Evolutionary conservation across 306 rosid species (phyloP), one percentile per base, ranked within the genome.

Genomic region (Delonix regia): DNA sequence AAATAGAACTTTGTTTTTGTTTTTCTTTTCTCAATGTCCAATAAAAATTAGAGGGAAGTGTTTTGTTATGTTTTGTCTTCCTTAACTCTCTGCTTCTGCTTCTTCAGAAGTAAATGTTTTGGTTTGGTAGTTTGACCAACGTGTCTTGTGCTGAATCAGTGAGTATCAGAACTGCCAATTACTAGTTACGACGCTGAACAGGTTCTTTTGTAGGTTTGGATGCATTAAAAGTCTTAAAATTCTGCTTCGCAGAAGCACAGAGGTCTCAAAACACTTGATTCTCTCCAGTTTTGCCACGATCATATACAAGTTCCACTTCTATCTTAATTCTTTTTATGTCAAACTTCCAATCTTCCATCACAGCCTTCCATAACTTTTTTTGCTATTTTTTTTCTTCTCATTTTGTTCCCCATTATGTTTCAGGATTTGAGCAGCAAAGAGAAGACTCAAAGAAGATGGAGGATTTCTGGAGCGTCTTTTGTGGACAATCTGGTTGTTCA

Each of bases 401-500:
- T 63, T 41, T 19, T 72, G 42, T 25, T 68, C 13, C 67, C 36
- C 53, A 51, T 36, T 61, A 10, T 62, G 14, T 21, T 21, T 1
- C 73, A 83, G 86, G 51, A 59, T 65, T 82, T 83, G 77, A 69
- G 73, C 6, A 60, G 25, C 76, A 24, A 60, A 78, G 71, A 52
- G 67, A 62, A 68, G 64, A 71, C 28, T 4, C 27, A 45, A 53
- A 9, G 63, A 77, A 62, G 55, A 89, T 88, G 94, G 80, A 65
- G 36, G 81, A 80, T 25, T 67, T 86, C 16, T 88, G 92, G 92
- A 77, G 69, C 63, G 11, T 79, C 82, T 86, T 87, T 73, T 94
- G 98, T 76, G 90, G 87, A 45, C 84, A 83, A 63, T 84, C 85
- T 60, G 89, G 49, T 61, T 83, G 86, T 80, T 36, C 86, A 73